A percentile compares a stretch with the other conserved stretches of the same genome.
phyloP scores from a whole-genome alignment of 2,329 filamentous ascomycete species.

The Monosporascus sp. region DNA sequence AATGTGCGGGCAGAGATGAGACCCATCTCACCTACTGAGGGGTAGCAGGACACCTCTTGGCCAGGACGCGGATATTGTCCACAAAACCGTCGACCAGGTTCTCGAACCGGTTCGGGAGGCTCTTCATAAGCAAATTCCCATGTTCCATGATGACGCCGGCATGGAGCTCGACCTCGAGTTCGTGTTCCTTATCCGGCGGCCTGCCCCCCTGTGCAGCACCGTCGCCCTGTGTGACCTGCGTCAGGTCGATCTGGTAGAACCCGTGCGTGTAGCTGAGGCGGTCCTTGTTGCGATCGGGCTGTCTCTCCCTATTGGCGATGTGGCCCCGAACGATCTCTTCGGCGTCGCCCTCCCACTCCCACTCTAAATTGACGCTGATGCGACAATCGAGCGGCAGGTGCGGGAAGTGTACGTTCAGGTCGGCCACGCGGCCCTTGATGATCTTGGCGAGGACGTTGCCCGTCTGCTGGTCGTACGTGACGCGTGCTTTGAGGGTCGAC shows the following conservation, averaged over 20 bases:
- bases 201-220: slow-evolving; percentile 32
- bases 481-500: slow-evolving; percentile 58
- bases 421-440: slow-evolving; percentile 81
- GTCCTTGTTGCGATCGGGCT: slow-evolving; percentile 74
- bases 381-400: slow-evolving; percentile 78
- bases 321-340: slow-evolving; percentile 44
- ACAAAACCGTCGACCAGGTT: slow-evolving; percentile 68
- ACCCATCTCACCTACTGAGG: neutral
- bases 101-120: slow-evolving; percentile 55
- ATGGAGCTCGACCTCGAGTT: slow-evolving; percentile 75
- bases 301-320: slow-evolving; percentile 31
- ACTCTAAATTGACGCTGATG: slow-evolving; percentile 91
- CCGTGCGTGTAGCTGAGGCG: slow-evolving; percentile 86
- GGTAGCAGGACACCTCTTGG: slow-evolving; percentile 24
- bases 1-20: neutral
- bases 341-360: slow-evolving; percentile 70
- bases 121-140: slow-evolving; percentile 48
- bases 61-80: slow-evolving; percentile 64
- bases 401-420: slow-evolving; percentile 84
- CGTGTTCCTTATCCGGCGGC: slow-evolving; percentile 61
- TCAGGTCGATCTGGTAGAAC: slow-evolving; percentile 85
- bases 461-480: slow-evolving; percentile 72
- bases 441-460: slow-evolving; percentile 72
- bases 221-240: slow-evolving; percentile 65
- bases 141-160: slow-evolving; percentile 60